phyloP scores from a whole-genome alignment of 2,329 filamentous ascomycete species.

The Neofusicoccum kwambonambiense region DNA sequence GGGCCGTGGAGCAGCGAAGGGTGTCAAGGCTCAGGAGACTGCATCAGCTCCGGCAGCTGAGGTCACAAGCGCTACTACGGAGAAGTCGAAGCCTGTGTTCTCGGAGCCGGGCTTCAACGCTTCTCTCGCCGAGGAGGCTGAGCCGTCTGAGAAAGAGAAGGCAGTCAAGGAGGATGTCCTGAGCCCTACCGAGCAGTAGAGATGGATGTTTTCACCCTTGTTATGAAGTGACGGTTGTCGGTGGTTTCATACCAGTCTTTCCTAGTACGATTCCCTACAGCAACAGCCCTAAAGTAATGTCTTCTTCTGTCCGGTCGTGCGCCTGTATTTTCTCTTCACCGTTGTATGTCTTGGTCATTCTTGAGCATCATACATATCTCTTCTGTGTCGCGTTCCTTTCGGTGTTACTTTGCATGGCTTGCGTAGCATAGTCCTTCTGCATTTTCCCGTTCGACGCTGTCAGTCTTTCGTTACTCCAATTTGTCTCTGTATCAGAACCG shows the following conservation, averaged over 20 bases:
- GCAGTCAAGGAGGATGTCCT: constrained; percentile 20
- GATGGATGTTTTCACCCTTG: background rate
- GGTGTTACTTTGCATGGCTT: constrained; percentile 8
- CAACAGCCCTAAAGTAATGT: constrained; percentile 9
- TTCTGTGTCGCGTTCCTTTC: background rate
- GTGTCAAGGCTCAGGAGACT: background rate
- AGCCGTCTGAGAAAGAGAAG: background rate
- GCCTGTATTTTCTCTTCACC: background rate
- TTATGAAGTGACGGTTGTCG: constrained; percentile 7
- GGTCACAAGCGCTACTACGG: background rate
- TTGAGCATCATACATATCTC: background rate
- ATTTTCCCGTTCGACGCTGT: background rate
- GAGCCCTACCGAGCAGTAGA: constrained; percentile 22
- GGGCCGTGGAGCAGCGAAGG: background rate
- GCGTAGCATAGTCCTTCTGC: constrained; percentile 7
- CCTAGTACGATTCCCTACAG: background rate
- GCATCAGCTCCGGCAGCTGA: background rate
- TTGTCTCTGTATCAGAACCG: background rate
- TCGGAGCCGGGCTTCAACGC: constrained; percentile 26
- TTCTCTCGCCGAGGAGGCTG: background rate
- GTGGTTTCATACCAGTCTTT: background rate
- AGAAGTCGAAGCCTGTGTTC: constrained; percentile 24
- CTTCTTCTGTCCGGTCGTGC: background rate
- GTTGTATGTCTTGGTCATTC: background rate
- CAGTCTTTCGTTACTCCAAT: background rate